Conservation (phyloP, 2,329 filamentous ascomycete species). For the Stemphylium vesicarium region DNA sequence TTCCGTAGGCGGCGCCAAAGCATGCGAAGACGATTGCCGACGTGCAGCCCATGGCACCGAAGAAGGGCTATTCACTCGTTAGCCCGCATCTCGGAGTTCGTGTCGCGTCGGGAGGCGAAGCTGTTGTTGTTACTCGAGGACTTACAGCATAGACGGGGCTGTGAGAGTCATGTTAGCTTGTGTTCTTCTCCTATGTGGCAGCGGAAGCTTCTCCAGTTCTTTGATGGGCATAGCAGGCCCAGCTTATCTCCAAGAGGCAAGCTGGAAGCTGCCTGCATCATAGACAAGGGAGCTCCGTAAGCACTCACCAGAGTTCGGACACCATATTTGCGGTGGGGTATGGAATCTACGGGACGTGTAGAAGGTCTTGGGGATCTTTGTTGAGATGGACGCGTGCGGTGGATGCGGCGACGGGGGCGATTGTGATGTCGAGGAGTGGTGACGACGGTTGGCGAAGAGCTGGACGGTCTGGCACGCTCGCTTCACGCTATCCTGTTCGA, state of each 20-base stretch:
- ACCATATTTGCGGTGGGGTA: constrained; percentile 66
- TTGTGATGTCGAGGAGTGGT: constrained; percentile 42
- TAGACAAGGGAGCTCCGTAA: constrained; percentile 36
- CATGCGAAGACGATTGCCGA: constrained; percentile 96
- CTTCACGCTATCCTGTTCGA: constrained; percentile 22
- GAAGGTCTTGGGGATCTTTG: constrained; percentile 30
- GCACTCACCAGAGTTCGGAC: constrained; percentile 80
- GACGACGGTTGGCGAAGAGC: constrained; percentile 44
- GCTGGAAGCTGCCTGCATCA: constrained; percentile 45
- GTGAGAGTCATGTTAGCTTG: constrained; percentile 41
- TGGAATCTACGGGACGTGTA: constrained; percentile 26
- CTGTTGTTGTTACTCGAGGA: constrained; percentile 49
- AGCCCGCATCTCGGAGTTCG: constrained; percentile 21
- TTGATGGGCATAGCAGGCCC: constrained; percentile 32
- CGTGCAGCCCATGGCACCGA: constrained; percentile 96
- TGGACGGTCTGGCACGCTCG: constrained; percentile 26
- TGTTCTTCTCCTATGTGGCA: constrained; percentile 14
- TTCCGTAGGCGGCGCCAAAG: constrained; percentile 96
- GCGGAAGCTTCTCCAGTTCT: constrained; percentile 13
- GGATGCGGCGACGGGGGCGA: constrained; percentile 36
- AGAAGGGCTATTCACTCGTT: constrained; percentile 72
- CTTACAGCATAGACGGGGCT: constrained; percentile 99
- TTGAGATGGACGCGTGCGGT: constrained; percentile 39
- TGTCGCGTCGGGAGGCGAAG: constrained; percentile 29
- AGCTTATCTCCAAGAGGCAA: constrained; percentile 45